Percentiles rank a stretch among this genome's conserved stretches.
Conservation (phyloP, 2,329 filamentous ascomycete species). For the Pyrenophora seminiperda region DNA sequence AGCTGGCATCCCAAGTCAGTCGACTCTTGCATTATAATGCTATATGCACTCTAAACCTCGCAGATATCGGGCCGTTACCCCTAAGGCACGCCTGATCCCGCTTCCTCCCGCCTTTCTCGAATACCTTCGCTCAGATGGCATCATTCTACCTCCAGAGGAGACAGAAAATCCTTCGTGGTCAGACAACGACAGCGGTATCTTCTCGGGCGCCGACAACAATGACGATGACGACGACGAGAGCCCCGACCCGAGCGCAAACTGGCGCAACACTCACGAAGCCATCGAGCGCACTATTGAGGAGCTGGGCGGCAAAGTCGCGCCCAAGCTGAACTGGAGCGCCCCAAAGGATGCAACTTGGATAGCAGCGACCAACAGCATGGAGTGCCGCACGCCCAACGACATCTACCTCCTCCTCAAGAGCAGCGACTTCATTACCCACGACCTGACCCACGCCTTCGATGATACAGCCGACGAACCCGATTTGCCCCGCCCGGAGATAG, state of each 20-base stretch:
- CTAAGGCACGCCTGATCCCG: conserved; percentile 84
- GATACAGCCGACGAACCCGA: conserved; percentile 58
- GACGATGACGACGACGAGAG: conserved; percentile 61
- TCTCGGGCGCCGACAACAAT: conserved; percentile 52
- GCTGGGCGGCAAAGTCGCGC: conserved; percentile 82
- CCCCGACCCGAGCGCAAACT: conserved; percentile 64
- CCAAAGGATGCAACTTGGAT: conserved; percentile 98
- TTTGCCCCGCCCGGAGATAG: conserved; percentile 55
- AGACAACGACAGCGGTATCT: conserved; percentile 59
- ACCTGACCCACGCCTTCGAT: conserved; percentile 91
- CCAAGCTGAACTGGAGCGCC: conserved; percentile 96
- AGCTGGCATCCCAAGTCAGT: conserved; percentile 79
- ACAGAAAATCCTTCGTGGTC: conserved; percentile 51
- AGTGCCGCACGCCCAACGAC: conserved; percentile 86
- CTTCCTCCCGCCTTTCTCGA: conserved; percentile 75
- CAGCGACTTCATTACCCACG: conserved; percentile 92
- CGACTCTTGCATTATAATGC: not conserved
- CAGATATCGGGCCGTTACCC: conserved; percentile 78
- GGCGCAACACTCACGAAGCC: conserved; percentile 73
- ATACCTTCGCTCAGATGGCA: conserved; percentile 91
- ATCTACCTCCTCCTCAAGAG: conserved; percentile 93
- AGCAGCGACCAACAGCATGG: conserved; percentile 82
- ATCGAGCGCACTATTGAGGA: conserved; percentile 80
- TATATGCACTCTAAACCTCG: not conserved
- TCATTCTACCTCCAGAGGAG: conserved; percentile 78